Conservation (phyloP, 1,284 basidiomycete genomes). For the Trichosporon coremiiforme region DNA sequence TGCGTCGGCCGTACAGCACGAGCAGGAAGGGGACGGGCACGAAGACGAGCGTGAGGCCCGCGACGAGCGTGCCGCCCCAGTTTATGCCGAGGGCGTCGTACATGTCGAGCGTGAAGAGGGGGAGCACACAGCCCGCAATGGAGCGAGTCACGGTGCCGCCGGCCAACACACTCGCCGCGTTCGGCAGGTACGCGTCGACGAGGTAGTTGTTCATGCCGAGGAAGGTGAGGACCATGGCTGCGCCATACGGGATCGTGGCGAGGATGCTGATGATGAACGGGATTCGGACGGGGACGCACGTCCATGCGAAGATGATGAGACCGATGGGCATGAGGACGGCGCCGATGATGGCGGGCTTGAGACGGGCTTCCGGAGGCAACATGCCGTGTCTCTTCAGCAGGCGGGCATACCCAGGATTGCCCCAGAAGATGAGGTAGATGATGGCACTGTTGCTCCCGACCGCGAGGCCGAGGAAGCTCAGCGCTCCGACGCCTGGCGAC, state of each 20-base stretch:
- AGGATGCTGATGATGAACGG: conserved; percentile 68
- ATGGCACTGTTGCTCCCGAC: conserved; percentile 63
- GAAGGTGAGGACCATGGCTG: conserved; percentile 42
- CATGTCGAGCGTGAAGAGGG: conserved; percentile 63
- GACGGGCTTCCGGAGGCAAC: conserved; percentile 58
- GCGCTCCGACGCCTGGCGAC: conserved; percentile 60
- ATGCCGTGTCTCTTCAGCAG: conserved; percentile 32
- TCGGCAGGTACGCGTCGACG: conserved; percentile 63
- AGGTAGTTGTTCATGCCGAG: conserved; percentile 59
- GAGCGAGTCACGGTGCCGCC: conserved; percentile 70
- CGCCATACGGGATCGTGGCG: conserved; percentile 65
- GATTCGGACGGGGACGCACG: conserved; percentile 60
- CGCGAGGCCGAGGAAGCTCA: conserved; percentile 67
- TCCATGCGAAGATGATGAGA: conserved; percentile 58
- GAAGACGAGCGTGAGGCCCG: conserved; percentile 62
- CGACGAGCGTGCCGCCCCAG: conserved; percentile 65
- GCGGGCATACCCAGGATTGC: conserved; percentile 36
- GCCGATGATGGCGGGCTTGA: conserved; percentile 64
- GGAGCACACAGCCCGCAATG: conserved; percentile 63
- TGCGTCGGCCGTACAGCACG: conserved; percentile 27
- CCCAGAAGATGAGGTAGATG: conserved; percentile 60
- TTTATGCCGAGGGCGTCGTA: conserved; percentile 63
- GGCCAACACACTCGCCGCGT: conserved; percentile 64
- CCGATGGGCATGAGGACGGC: conserved; percentile 61
- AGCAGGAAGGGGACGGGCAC: conserved; percentile 60